A percentile compares a stretch with the other conserved stretches of the same genome.
Evolutionary conservation across 768 basidiomycete species (phyloP).

Genomic region (Tubosaeta sp.): DNA sequence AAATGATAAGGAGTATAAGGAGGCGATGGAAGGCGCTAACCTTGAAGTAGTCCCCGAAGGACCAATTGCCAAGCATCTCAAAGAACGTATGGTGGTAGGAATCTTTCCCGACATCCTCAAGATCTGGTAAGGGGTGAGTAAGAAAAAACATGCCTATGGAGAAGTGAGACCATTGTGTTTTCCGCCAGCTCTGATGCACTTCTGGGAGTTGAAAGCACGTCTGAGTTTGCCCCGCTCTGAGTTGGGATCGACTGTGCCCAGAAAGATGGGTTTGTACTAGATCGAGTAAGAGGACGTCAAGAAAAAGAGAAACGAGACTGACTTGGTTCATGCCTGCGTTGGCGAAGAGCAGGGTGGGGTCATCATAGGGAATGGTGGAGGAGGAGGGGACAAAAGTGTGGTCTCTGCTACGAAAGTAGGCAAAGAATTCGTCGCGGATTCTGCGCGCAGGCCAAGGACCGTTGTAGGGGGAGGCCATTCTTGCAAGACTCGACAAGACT

Average conservation of each 20-base stretch:
- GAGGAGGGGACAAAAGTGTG: conserved; percentile 92
- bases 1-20: conserved; percentile 3
- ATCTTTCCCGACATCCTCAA: conserved; percentile 98
- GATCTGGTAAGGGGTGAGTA: conserved; percentile 48
- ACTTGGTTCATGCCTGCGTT: conserved; percentile 99
- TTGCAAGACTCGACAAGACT: conserved; percentile 5
- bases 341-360: conserved; percentile 95
- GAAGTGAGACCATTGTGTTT: conserved; percentile 84
- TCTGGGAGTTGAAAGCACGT: conserved; percentile 94
- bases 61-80: conserved; percentile 99
- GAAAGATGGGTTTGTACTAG: conserved; percentile 94
- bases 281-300: conserved; percentile 11
- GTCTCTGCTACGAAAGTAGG: conserved; percentile 73
- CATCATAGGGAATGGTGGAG: conserved; percentile 93
- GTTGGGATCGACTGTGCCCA: conserved; percentile 96
- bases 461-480: conserved; percentile 30
- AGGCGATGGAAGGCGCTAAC: conserved; percentile 33
- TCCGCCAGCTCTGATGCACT: conserved; percentile 97
- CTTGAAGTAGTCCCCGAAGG: conserved; percentile 99
- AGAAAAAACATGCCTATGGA: background rate
- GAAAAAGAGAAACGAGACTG: conserved; percentile 10
- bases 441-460: conserved; percentile 73
- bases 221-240: conserved; percentile 88
- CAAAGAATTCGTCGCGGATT: conserved; percentile 87
- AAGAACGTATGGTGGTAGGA: conserved; percentile 98